Conservation (phyloP, 2,329 filamentous ascomycete species). For the Sporothrix humicola region DNA sequence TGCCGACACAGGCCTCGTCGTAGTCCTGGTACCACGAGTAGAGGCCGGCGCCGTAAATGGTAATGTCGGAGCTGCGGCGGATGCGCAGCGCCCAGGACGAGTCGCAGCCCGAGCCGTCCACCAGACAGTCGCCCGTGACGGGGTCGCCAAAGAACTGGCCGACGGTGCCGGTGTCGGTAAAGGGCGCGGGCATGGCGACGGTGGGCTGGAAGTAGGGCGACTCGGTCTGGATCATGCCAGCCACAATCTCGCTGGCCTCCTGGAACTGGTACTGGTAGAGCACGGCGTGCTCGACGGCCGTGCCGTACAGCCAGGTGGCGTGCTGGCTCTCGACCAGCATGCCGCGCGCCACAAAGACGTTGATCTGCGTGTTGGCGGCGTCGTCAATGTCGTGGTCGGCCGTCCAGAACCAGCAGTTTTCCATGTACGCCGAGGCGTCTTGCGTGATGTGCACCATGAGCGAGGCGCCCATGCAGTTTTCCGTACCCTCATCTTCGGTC, state of each 20-base stretch:
- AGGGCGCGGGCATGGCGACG: conserved; percentile 46
- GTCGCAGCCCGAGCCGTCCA: neutral
- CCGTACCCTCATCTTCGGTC: conserved; percentile 45
- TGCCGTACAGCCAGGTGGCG: conserved; percentile 50
- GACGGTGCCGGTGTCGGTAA: neutral
- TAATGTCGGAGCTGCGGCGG: neutral
- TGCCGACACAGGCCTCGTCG: neutral
- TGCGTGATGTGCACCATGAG: conserved; percentile 57
- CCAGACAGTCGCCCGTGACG: neutral
- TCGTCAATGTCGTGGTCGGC: conserved; percentile 58
- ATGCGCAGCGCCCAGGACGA: neutral
- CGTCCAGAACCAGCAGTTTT: conserved; percentile 67
- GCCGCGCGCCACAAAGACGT: conserved; percentile 41
- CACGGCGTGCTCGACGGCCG: conserved; percentile 56
- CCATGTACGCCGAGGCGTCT: conserved; percentile 52
- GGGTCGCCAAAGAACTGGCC: neutral
- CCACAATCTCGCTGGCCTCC: conserved; percentile 56
- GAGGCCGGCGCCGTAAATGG: neutral
- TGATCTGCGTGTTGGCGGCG: neutral
- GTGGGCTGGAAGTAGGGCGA: conserved; percentile 64
- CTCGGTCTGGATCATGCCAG: conserved; percentile 70
- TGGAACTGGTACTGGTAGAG: conserved; percentile 59
- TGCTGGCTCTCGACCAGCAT: conserved; percentile 45
- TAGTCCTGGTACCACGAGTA: neutral
- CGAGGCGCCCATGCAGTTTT: conserved; percentile 63